These are phyloP conservation scores for Myxozyma mucilagina DNA, from an alignment of 805 yeast species.

Conservation along the genomic window DNA sequence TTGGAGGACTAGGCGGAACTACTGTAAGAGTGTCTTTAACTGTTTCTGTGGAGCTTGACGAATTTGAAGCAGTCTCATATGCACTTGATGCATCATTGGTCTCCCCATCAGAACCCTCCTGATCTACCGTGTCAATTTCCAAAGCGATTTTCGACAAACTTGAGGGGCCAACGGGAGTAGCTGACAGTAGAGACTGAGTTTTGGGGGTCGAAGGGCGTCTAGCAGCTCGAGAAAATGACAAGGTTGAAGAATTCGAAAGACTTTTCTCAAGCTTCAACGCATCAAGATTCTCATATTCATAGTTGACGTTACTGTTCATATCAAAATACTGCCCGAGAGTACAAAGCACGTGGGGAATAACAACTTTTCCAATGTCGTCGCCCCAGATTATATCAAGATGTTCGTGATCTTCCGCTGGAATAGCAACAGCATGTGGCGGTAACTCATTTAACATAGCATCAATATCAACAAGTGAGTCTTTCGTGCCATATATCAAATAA, in stretches of 20 bases:
- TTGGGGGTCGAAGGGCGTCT: neutral
- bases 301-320: neutral
- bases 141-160: neutral
- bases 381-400: slow-evolving; percentile 94
- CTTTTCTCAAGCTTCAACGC: slow-evolving; percentile 1
- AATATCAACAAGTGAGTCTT: slow-evolving; percentile 85
- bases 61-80: slow-evolving; percentile 3
- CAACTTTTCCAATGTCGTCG: slow-evolving; percentile 53
- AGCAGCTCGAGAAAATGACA: neutral
- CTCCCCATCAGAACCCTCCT: neutral
- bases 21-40: slow-evolving; percentile 4
- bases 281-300: neutral
- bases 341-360: slow-evolving; percentile 40
- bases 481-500: slow-evolving; percentile 72
- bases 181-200: neutral
- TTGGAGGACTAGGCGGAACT: neutral
- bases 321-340: slow-evolving; percentile 8
- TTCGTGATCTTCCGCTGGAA: slow-evolving; percentile 71
- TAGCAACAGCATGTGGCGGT: slow-evolving; percentile 51
- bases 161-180: neutral
- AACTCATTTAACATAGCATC: slow-evolving; percentile 67
- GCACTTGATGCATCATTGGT: neutral
- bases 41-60: slow-evolving; percentile 1
- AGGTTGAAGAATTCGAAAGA: neutral
- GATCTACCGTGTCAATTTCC: neutral